Evolutionary conservation across 2,329 filamentous ascomycete species (phyloP).

Genomic region (Cercospora beticola): DNA sequence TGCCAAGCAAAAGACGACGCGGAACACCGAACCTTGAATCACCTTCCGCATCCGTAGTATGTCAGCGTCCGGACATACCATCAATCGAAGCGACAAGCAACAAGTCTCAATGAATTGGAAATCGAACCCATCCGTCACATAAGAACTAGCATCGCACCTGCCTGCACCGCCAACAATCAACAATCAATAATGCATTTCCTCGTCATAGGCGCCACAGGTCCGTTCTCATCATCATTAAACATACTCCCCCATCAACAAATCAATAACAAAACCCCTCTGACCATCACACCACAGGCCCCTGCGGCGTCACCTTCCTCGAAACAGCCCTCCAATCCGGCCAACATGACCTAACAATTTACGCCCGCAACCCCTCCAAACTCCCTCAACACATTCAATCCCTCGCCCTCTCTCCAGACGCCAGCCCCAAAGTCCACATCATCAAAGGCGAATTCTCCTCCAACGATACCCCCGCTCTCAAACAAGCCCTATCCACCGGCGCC

Average conservation of each 20-base stretch:
- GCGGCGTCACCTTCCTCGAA: constrained; percentile 24
- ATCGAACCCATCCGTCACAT: neutral
- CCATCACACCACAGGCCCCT: constrained; percentile 16
- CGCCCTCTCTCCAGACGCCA: neutral
- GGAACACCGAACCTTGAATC: constrained; percentile 11
- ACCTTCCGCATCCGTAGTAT: constrained; percentile 1
- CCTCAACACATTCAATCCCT: constrained; percentile 12
- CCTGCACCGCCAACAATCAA: neutral
- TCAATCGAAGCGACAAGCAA: neutral
- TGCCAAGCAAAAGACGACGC: neutral
- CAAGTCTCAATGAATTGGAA: neutral
- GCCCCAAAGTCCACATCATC: constrained; percentile 16
- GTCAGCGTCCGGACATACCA: neutral
- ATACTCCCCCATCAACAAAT: neutral
- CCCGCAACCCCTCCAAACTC: constrained; percentile 26
- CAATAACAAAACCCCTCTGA: neutral
- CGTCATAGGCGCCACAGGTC: constrained; percentile 27
- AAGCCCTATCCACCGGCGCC: constrained; percentile 21
- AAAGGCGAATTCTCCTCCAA: constrained; percentile 21
- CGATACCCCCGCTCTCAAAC: constrained; percentile 17
- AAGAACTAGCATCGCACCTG: neutral
- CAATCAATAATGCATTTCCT: constrained; percentile 24
- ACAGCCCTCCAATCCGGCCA: constrained; percentile 21
- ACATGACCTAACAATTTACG: constrained; percentile 26
- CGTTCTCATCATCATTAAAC: neutral